phyloP scores from a whole-genome alignment of 2,329 filamentous ascomycete genomes.

The Alternaria rosae region DNA sequence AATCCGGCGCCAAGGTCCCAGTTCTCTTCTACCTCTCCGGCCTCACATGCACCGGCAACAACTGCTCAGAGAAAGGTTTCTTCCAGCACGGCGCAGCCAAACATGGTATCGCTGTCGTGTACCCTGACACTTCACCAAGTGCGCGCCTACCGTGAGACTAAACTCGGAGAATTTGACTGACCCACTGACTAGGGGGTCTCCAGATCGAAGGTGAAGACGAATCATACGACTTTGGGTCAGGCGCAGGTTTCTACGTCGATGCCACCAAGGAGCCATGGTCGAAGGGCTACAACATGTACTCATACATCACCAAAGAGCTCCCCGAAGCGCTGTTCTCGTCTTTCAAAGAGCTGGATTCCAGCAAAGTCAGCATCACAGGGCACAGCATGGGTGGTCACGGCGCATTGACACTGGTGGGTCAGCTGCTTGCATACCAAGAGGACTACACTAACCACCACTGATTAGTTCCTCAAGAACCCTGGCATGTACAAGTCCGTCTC shows the following conservation, averaged over 20 bases:
- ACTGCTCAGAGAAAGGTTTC: slow-evolving; percentile 80
- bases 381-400: slow-evolving; percentile 99
- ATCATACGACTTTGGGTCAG: slow-evolving; percentile 87
- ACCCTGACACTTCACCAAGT: slow-evolving; percentile 94
- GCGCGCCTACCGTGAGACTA: slow-evolving; percentile 39
- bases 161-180: slow-evolving; percentile 22
- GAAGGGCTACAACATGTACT: slow-evolving; percentile 90
- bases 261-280: slow-evolving; percentile 78
- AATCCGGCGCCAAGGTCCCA: slow-evolving; percentile 69
- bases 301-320: slow-evolving; percentile 89
- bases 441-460: slow-evolving; percentile 8
- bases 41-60: slow-evolving; percentile 91
- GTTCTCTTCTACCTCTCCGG: slow-evolving; percentile 93
- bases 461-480: slow-evolving; percentile 84
- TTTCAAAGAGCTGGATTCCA: slow-evolving; percentile 74
- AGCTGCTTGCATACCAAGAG: neutral
- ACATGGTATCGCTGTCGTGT: slow-evolving; percentile 88
- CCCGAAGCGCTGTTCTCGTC: slow-evolving; percentile 75
- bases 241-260: slow-evolving; percentile 94
- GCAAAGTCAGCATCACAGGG: slow-evolving; percentile 82
- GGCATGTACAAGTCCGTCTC: slow-evolving; percentile 88
- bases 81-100: slow-evolving; percentile 83
- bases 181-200: slow-evolving; percentile 66
- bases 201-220: slow-evolving; percentile 85
- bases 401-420: slow-evolving; percentile 76